Evolutionary conservation across 495 filamentous ascomycete genomes (phyloP).

Genomic region (Cladorrhinum samala): DNA sequence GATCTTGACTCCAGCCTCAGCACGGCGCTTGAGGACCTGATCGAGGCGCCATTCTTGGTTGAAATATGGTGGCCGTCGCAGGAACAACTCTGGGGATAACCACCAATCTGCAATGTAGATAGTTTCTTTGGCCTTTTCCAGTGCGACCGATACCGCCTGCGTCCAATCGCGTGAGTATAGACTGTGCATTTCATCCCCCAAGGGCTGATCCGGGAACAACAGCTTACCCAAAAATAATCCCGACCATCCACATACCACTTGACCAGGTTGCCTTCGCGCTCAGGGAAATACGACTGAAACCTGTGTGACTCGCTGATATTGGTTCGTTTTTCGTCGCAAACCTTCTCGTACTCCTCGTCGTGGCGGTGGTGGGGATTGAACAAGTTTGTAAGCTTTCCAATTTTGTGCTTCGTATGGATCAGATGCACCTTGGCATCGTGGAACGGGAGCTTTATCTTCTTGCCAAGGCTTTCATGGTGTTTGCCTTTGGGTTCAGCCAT

Average conservation of each 20-base stretch:
- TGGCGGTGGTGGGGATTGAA: conserved; percentile 90
- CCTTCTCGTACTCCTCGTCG: conserved; percentile 85
- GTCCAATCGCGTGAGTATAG: background rate
- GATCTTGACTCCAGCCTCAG: conserved; percentile 90
- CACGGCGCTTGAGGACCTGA: conserved; percentile 75
- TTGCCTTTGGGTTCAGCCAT: conserved; percentile 6
- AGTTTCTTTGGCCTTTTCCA: conserved; percentile 81
- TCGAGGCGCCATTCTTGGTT: conserved; percentile 89
- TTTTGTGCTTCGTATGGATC: conserved; percentile 48
- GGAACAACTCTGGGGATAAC: conserved; percentile 87
- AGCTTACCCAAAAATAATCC: conserved; percentile 78
- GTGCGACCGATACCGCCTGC: conserved; percentile 70
- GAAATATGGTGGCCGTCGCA: conserved; percentile 72
- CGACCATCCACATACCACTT: conserved; percentile 97
- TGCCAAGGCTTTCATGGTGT: conserved; percentile 15
- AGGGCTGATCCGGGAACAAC: background rate
- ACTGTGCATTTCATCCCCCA: background rate
- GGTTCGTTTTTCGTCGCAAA: conserved; percentile 71
- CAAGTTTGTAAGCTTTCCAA: conserved; percentile 51
- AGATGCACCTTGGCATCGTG: conserved; percentile 44
- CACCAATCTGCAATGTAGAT: conserved; percentile 98
- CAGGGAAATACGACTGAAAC: conserved; percentile 82
- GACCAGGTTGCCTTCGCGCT: conserved; percentile 74
- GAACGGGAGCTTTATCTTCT: conserved; percentile 34
- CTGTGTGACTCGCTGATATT: conserved; percentile 68